Percentiles rank a stretch among this genome's conserved stretches.
Conservation (phyloP, 257 asterid genomes). For the Rhazya stricta region DNA sequence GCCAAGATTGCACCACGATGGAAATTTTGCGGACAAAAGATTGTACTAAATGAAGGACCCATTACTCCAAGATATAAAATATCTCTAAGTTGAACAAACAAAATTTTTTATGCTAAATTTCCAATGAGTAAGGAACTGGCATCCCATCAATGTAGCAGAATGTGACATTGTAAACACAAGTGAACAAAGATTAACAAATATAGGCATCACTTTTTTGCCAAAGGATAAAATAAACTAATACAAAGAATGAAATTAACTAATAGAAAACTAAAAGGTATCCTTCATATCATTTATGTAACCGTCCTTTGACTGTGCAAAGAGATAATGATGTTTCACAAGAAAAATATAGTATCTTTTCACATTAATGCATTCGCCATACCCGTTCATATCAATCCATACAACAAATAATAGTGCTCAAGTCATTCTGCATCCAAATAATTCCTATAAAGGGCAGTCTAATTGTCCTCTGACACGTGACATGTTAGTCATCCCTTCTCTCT, state of each 20-base stretch:
- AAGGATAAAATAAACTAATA: neutral
- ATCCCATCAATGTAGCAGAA: neutral
- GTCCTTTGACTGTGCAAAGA: neutral
- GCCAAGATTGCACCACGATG: neutral
- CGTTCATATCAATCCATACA: neutral
- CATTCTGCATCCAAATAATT: neutral
- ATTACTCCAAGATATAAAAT: neutral
- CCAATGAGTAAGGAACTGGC: neutral
- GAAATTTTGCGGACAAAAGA: neutral
- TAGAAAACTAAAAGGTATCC: neutral
- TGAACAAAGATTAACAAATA: neutral
- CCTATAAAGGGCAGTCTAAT: neutral
- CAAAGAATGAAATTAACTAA: no score
- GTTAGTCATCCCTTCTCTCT: neutral
- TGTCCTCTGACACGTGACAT: neutral
- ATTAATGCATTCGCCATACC: neutral
- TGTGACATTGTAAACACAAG: neutral
- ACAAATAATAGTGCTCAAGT: neutral
- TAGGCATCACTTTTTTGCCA: neutral
- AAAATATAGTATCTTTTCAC: neutral
- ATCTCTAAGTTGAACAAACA: neutral
- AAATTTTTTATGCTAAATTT: neutral
- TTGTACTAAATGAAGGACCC: neutral
- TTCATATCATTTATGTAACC: neutral
- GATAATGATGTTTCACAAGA: neutral